Evolutionary conservation across 305 asterid genomes (phyloP).

Genomic region (Fraxinus xanthoxyloides): DNA sequence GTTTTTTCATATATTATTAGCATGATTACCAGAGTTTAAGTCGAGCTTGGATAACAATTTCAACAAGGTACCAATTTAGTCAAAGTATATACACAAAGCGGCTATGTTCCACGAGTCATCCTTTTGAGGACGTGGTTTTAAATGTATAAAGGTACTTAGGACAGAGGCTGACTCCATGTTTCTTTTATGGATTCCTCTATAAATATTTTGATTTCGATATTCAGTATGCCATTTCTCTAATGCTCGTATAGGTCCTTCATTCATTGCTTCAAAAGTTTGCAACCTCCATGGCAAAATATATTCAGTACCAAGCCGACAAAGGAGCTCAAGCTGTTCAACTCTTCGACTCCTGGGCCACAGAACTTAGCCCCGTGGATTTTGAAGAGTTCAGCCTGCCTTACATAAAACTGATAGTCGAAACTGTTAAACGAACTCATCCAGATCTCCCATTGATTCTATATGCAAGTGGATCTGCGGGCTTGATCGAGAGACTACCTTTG

Average conservation of each 20-base stretch:
- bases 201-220: background rate
- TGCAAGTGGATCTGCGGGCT: constrained; percentile 94
- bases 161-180: background rate
- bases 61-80: background rate
- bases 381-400: constrained; percentile 94
- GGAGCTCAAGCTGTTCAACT: constrained; percentile 98
- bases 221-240: background rate
- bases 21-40: background rate
- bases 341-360: constrained; percentile 97
- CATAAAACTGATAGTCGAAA: constrained; percentile 68
- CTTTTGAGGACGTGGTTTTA: background rate
- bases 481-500: constrained; percentile 85
- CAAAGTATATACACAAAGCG: background rate
- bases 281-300: constrained; percentile 80
- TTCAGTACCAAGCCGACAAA: constrained; percentile 87
- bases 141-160: background rate
- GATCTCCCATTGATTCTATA: constrained; percentile 71
- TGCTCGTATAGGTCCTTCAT: constrained; percentile 62
- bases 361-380: constrained; percentile 88
- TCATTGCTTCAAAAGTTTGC: constrained; percentile 81
- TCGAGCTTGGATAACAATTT: background rate
- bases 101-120: background rate
- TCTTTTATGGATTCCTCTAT: background rate
- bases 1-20: background rate
- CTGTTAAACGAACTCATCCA: constrained; percentile 77